These are phyloP conservation scores for Echium plantagineum DNA, from an alignment of 257 asterid genomes.

Conservation along the genomic window DNA sequence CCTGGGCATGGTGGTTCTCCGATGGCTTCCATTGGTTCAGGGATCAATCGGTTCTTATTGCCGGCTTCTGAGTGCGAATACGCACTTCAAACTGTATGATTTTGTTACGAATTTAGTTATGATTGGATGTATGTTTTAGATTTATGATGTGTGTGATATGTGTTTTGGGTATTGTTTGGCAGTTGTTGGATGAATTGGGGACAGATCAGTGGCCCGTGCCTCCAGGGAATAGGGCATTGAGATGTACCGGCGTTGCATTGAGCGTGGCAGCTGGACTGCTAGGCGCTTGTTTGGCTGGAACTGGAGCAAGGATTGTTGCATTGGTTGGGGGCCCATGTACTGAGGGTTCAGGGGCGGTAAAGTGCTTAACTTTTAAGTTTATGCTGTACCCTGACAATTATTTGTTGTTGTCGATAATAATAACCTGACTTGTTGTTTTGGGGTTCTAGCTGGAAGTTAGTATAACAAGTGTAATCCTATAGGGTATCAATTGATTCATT, in stretches of 20 bases:
- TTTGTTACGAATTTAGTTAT: background rate
- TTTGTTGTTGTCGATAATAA: no score
- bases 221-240: constrained; percentile 64
- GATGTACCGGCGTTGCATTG: constrained; percentile 93
- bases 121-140: constrained; percentile 6
- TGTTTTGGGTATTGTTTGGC: constrained; percentile 12
- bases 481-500: no score
- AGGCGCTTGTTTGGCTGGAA: constrained; percentile 73
- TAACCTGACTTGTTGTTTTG: no score
- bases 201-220: constrained; percentile 83
- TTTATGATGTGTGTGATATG: background rate
- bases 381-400: no score
- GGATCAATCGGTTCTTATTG: constrained; percentile 63
- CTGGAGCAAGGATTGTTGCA: constrained; percentile 78
- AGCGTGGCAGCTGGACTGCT: constrained; percentile 89
- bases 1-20: constrained; percentile 32
- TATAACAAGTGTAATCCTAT: no score
- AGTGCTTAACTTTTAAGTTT: constrained; percentile 9
- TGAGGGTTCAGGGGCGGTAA: constrained; percentile 98
- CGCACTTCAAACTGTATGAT: constrained; percentile 54
- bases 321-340: constrained; percentile 99
- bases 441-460: no score
- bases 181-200: constrained; percentile 88
- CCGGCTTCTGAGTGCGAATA: constrained; percentile 92
- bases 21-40: constrained; percentile 32